phyloP scores from a whole-genome alignment of 2,329 filamentous ascomycete species.

The Ophiostoma fasciatum region DNA sequence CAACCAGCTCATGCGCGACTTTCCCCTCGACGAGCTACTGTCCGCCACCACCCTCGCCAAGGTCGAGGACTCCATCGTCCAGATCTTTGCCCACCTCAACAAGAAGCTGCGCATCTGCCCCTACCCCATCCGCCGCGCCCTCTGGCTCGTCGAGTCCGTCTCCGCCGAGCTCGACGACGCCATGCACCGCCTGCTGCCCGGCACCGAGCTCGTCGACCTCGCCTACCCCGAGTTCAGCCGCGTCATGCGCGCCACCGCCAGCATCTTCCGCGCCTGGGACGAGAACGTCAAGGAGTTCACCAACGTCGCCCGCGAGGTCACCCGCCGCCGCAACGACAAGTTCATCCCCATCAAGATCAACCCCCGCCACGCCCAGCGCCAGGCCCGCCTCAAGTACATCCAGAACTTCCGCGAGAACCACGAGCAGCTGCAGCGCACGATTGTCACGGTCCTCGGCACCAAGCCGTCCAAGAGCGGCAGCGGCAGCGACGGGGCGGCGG shows the following conservation, averaged over 20 bases:
- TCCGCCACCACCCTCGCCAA: conserved; percentile 83
- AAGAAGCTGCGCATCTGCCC: conserved; percentile 95
- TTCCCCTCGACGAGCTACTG: conserved; percentile 85
- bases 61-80: conserved; percentile 71
- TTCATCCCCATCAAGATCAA: conserved; percentile 97
- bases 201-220: conserved; percentile 77
- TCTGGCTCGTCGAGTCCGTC: conserved; percentile 92
- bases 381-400: conserved; percentile 86
- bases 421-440: conserved; percentile 91
- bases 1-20: conserved; percentile 97
- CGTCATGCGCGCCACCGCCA: conserved; percentile 69
- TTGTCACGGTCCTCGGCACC: conserved; percentile 87
- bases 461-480: conserved; percentile 35
- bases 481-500: conserved; percentile 44
- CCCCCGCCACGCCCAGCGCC: conserved; percentile 74
- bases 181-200: conserved; percentile 72
- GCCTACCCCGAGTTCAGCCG: conserved; percentile 81
- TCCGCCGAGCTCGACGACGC: conserved; percentile 82
- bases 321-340: conserved; percentile 83
- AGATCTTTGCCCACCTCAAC: conserved; percentile 91
- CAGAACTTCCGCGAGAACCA: conserved; percentile 92
- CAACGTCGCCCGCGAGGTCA: conserved; percentile 90
- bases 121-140: conserved; percentile 80
- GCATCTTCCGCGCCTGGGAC: conserved; percentile 87
- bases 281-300: conserved; percentile 96